Evolutionary conservation across 225 moss, liverwort and hornwort genomes (phyloP).

Genomic region (Climacium dendroides): DNA sequence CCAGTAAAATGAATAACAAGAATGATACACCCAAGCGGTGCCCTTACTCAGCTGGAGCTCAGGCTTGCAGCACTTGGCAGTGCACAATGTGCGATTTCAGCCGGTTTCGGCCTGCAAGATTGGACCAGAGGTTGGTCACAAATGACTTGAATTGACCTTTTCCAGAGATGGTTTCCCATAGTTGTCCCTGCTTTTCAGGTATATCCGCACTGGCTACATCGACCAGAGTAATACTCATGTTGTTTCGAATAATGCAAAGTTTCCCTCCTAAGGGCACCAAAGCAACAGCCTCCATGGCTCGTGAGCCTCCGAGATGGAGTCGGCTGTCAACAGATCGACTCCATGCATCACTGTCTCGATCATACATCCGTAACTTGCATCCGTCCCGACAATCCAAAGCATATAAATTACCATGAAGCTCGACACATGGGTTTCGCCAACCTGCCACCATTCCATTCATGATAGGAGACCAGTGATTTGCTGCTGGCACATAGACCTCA

Average conservation of each 20-base stretch:
- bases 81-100: conserved; percentile 96
- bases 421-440: conserved; percentile 93
- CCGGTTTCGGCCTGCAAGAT: conserved; percentile 90
- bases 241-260: conserved; percentile 92
- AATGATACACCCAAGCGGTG: conserved; percentile 57
- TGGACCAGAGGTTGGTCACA: conserved; percentile 98
- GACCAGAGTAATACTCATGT: conserved; percentile 98
- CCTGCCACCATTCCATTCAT: conserved; percentile 92
- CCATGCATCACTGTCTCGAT: conserved; percentile 71
- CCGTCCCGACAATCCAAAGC: conserved; percentile 97
- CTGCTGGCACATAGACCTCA: conserved; percentile 93
- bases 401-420: conserved; percentile 79
- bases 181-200: conserved; percentile 73
- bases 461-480: conserved; percentile 90
- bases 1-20: conserved; percentile 44
- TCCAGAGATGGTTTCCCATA: conserved; percentile 97
- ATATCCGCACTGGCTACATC: conserved; percentile 88
- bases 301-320: conserved; percentile 84
- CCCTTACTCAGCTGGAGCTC: conserved; percentile 49
- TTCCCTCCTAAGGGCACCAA: conserved; percentile 92
- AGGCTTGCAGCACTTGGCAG: conserved; percentile 99
- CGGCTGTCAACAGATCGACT: conserved; percentile 86
- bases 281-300: conserved; percentile 97
- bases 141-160: conserved; percentile 99
- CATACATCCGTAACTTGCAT: conserved; percentile 85